A percentile compares a stretch with the other conserved stretches of the same genome.
These are phyloP conservation scores for Leishmania aethiopica DNA, from an alignment of 208 protist genomes.

Conservation along the genomic window DNA sequence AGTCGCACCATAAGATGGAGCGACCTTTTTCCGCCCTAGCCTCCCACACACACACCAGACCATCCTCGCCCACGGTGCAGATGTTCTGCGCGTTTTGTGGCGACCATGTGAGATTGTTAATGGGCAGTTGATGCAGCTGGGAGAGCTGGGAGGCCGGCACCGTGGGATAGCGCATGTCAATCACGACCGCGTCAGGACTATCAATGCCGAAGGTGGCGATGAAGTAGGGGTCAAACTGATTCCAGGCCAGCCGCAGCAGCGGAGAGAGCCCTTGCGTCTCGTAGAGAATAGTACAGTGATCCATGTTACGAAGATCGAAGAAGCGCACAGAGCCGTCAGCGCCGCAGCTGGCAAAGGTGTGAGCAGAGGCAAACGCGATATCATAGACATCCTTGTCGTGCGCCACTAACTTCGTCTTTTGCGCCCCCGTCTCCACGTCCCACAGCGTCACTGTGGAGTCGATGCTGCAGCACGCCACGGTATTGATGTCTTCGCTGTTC, in stretches of 20 bases:
- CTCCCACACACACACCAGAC: slow-evolving; percentile 98
- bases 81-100: slow-evolving; percentile 94
- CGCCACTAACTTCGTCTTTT: slow-evolving; percentile 98
- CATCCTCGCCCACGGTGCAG: slow-evolving; percentile 96
- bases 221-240: slow-evolving; percentile 97
- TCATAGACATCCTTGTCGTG: slow-evolving; percentile 99
- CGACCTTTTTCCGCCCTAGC: slow-evolving; percentile 59
- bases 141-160: slow-evolving; percentile 84
- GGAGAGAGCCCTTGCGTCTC: slow-evolving; percentile 93
- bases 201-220: slow-evolving; percentile 97
- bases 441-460: slow-evolving; percentile 99
- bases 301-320: slow-evolving; percentile 97
- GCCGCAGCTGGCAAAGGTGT: slow-evolving; percentile 97
- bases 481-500: slow-evolving; percentile 95
- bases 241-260: slow-evolving; percentile 97
- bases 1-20: slow-evolving; percentile 63
- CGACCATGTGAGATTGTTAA: slow-evolving; percentile 97
- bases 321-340: slow-evolving; percentile 98
- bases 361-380: slow-evolving; percentile 95
- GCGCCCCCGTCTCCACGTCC: slow-evolving; percentile 92
- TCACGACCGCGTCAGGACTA: slow-evolving; percentile 91
- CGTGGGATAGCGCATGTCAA: slow-evolving; percentile 95
- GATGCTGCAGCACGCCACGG: slow-evolving; percentile 98
- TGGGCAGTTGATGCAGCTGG: slow-evolving; percentile 83
- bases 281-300: slow-evolving; percentile 99